Percentiles rank a stretch among this genome's conserved stretches.
Conservation (phyloP, 2,329 filamentous ascomycete species). For the Anisogramma anomala region DNA sequence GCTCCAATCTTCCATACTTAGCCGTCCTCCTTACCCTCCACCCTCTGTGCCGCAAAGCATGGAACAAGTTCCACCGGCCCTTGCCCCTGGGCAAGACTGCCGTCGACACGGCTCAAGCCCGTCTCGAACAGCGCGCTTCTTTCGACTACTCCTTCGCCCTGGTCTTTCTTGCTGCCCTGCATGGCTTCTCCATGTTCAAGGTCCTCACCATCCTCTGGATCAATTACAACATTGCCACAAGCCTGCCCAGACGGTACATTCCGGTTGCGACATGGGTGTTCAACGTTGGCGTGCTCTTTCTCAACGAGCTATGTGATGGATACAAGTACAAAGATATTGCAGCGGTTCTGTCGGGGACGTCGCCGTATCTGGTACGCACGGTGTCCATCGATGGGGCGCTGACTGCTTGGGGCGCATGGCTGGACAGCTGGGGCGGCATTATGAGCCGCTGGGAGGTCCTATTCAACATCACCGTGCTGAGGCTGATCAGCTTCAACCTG, state of each 20-base stretch:
- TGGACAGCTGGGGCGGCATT: slow-evolving; percentile 75
- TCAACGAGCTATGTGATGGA: slow-evolving; percentile 73
- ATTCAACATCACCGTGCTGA: slow-evolving; percentile 89
- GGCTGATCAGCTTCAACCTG: slow-evolving; percentile 91
- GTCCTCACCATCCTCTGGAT: slow-evolving; percentile 66
- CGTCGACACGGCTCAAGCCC: slow-evolving; percentile 37
- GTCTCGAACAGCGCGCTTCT: slow-evolving; percentile 57
- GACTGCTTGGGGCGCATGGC: slow-evolving; percentile 52
- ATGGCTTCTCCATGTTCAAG: slow-evolving; percentile 79
- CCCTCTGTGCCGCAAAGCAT: slow-evolving; percentile 62
- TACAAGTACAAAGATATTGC: slow-evolving; percentile 61
- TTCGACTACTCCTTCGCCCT: slow-evolving; percentile 79
- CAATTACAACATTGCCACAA: slow-evolving; percentile 71
- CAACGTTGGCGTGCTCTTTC: slow-evolving; percentile 75
- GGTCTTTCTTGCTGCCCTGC: slow-evolving; percentile 65
- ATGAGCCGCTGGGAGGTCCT: slow-evolving; percentile 89
- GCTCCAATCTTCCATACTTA: slow-evolving; percentile 76
- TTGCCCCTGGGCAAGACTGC: slow-evolving; percentile 22
- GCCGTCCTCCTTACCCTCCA: slow-evolving; percentile 63
- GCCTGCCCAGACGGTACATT: slow-evolving; percentile 57
- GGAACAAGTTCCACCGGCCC: slow-evolving; percentile 43
- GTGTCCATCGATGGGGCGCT: slow-evolving; percentile 26
- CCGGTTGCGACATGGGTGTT: slow-evolving; percentile 78
- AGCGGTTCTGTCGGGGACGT: slow-evolving; percentile 29
- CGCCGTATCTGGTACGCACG: slow-evolving; percentile 15